Evolutionary conservation across 129 eudicot genomes (phyloP).

Genomic region (Apium graveolens): DNA sequence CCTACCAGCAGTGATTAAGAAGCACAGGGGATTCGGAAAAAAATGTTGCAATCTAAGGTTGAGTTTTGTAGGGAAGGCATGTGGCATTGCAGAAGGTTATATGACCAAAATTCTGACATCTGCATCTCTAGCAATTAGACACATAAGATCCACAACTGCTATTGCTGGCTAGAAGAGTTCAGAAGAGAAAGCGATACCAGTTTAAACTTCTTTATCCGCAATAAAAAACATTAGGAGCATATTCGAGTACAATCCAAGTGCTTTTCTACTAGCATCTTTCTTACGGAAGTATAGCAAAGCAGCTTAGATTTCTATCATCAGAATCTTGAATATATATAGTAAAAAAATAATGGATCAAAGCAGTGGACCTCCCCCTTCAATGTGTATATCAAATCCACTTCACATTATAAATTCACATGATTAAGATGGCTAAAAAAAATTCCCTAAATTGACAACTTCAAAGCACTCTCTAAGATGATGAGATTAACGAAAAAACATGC

Average conservation of each 20-base stretch:
- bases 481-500: not conserved
- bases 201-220: not conserved
- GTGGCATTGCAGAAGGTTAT: not conserved
- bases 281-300: not conserved
- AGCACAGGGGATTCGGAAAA: not conserved
- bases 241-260: not conserved
- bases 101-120: not conserved
- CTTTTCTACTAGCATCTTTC: not conserved
- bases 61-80: not conserved
- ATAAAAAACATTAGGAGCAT: not conserved
- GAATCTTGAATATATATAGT: too few relatives aligned
- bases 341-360: not conserved
- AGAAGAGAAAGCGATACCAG: not conserved
- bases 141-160: not conserved
- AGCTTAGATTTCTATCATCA: not conserved
- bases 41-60: not conserved
- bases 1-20: not conserved
- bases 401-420: too few relatives aligned
- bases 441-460: not conserved
- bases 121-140: not conserved
- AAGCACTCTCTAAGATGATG: not conserved
- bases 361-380: not conserved
- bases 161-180: not conserved
- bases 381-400: not conserved
- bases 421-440: not conserved